phyloP scores from a whole-genome alignment of 768 basidiomycete species.

The Mycena amicta region DNA sequence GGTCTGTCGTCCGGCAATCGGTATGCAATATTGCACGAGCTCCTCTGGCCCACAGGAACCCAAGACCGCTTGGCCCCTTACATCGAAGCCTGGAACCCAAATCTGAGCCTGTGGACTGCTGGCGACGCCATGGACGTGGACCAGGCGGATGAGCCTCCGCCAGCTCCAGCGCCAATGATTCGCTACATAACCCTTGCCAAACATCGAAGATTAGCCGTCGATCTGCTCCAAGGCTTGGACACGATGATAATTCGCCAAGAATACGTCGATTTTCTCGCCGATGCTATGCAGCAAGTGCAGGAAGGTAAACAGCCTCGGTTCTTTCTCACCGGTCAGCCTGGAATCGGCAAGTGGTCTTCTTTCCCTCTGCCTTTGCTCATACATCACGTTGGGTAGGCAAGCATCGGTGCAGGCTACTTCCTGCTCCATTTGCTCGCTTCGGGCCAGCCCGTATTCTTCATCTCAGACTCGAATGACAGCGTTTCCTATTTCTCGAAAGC shows the following conservation, averaged over 20 bases:
- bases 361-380: constrained; percentile 4
- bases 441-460: neutral
- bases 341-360: constrained; percentile 8
- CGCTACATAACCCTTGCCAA: no score
- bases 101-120: no score
- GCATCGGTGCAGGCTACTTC: constrained; percentile 3
- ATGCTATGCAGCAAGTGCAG: neutral
- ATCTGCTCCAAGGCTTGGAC: no score
- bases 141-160: no score
- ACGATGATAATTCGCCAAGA: constrained; percentile 1
- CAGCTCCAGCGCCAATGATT: no score
- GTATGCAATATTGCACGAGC: no score
- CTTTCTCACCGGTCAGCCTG: constrained; percentile 11
- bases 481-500: constrained; percentile 4
- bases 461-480: neutral
- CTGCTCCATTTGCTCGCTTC: constrained; percentile 1
- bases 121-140: no score
- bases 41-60: no score
- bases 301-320: neutral
- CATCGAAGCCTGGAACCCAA: no score
- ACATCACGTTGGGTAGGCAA: constrained; percentile 7
- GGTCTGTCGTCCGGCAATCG: no score
- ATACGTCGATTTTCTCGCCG: constrained; percentile 1
- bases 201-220: no score
- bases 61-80: no score